A percentile compares a stretch with the other conserved stretches of the same genome.
These are phyloP conservation scores for Ustulina deusta DNA, from an alignment of 2,329 filamentous ascomycete genomes.

Conservation along the genomic window DNA sequence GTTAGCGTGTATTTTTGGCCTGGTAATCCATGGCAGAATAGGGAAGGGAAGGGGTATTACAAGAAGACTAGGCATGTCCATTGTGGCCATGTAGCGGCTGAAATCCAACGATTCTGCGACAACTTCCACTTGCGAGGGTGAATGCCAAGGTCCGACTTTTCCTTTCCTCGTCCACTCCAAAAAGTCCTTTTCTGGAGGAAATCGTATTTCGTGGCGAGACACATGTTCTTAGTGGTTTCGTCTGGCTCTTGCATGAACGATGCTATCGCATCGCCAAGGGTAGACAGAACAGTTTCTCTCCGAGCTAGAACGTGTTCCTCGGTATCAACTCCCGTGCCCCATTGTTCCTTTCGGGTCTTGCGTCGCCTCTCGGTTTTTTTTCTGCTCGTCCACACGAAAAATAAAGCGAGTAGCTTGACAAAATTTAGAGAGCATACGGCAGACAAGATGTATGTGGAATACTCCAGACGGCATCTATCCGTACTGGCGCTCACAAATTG, in stretches of 20 bases:
- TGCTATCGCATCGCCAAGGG: conserved; percentile 48
- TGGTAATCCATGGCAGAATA: background rate
- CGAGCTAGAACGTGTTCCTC: conserved; percentile 11
- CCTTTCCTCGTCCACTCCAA: background rate
- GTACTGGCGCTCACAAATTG: conserved; percentile 24
- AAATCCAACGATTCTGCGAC: conserved; percentile 36
- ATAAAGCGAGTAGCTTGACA: conserved; percentile 40
- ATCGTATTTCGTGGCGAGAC: conserved; percentile 43
- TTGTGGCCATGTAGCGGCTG: conserved; percentile 25
- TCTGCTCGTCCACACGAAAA: conserved; percentile 37
- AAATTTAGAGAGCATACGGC: conserved; percentile 42
- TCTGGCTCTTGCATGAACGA: conserved; percentile 47
- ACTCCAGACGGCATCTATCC: conserved; percentile 43
- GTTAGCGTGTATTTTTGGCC: conserved; percentile 1
- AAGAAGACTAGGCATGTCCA: conserved; percentile 29
- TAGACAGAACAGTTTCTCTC: conserved; percentile 38
- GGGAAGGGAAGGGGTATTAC: conserved; percentile 12
- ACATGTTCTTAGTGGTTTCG: conserved; percentile 44
- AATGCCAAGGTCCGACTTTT: background rate
- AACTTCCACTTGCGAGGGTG: conserved; percentile 33
- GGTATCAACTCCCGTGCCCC: background rate
- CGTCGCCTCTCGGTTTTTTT: conserved; percentile 19
- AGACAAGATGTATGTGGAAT: conserved; percentile 44
- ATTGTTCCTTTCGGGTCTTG: conserved; percentile 16
- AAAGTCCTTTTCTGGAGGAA: conserved; percentile 17